Percentiles rank a stretch among this genome's conserved stretches.
Evolutionary conservation across 2,329 filamentous ascomycete genomes (phyloP).

Genomic region (Sphaerulina vaccinii): DNA sequence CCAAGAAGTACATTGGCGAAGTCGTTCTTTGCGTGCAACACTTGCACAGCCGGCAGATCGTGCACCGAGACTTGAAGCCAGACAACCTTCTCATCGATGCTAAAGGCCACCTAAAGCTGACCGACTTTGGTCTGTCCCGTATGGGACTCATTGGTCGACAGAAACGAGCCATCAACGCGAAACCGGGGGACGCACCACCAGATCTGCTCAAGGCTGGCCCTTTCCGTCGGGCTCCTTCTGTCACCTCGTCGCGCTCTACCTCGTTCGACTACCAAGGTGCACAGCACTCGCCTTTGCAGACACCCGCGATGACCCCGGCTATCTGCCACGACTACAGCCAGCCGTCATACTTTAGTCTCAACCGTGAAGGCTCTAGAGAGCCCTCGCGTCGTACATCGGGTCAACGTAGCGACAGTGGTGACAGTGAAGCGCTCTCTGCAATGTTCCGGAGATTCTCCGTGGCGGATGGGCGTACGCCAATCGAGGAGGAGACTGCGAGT

Average conservation of each 20-base stretch:
- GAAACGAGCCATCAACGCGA: constrained; percentile 82
- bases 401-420: constrained; percentile 86
- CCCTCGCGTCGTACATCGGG: constrained; percentile 71
- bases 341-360: constrained; percentile 89
- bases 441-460: constrained; percentile 73
- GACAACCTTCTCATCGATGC: constrained; percentile 97
- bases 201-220: constrained; percentile 91
- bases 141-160: constrained; percentile 97
- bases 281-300: constrained; percentile 75
- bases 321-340: constrained; percentile 61
- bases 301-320: constrained; percentile 83
- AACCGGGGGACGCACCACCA: constrained; percentile 77
- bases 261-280: constrained; percentile 81
- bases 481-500: constrained; percentile 73
- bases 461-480: constrained; percentile 58
- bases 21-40: constrained; percentile 97
- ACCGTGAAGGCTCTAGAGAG: constrained; percentile 55
- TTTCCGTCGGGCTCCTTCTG: constrained; percentile 79
- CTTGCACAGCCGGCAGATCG: constrained; percentile 88
- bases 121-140: constrained; percentile 92
- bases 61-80: constrained; percentile 94
- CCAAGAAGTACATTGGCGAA: constrained; percentile 94
- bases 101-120: constrained; percentile 93
- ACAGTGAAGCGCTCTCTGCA: constrained; percentile 76
- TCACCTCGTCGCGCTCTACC: constrained; percentile 86